phyloP scores from a whole-genome alignment of 2,329 filamentous ascomycete species.

The Onygena corvina region DNA sequence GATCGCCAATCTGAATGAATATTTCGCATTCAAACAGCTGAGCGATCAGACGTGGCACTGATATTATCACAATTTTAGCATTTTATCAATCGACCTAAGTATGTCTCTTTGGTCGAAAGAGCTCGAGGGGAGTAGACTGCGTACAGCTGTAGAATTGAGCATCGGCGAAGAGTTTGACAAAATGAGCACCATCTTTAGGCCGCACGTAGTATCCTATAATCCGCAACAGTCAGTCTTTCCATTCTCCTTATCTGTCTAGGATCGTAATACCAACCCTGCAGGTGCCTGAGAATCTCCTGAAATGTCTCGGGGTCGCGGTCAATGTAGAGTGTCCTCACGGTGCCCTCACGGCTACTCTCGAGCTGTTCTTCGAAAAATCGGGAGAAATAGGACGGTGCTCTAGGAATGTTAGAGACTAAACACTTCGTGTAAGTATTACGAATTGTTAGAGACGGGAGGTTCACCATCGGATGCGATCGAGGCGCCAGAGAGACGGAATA shows the following conservation, averaged over 20 bases:
- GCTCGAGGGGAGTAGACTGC: conserved; percentile 22
- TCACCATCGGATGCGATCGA: conserved; percentile 61
- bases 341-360: conserved; percentile 47
- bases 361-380: conserved; percentile 84
- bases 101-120: background rate
- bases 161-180: conserved; percentile 85
- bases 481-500: conserved; percentile 58
- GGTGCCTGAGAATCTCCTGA: conserved; percentile 73
- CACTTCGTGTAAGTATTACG: background rate
- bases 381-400: conserved; percentile 93
- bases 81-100: background rate
- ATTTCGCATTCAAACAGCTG: conserved; percentile 87
- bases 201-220: conserved; percentile 64
- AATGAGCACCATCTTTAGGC: conserved; percentile 71
- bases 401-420: conserved; percentile 39
- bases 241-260: background rate
- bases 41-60: conserved; percentile 77
- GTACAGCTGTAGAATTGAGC: conserved; percentile 83
- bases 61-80: background rate
- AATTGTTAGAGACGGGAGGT: conserved; percentile 20
- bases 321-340: conserved; percentile 76
- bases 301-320: conserved; percentile 87
- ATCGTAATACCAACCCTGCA: conserved; percentile 49
- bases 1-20: conserved; percentile 78
- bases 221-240: background rate